Evolutionary conservation across 495 filamentous ascomycete genomes (phyloP).

Genomic region (Trichocladium antarcticum): DNA sequence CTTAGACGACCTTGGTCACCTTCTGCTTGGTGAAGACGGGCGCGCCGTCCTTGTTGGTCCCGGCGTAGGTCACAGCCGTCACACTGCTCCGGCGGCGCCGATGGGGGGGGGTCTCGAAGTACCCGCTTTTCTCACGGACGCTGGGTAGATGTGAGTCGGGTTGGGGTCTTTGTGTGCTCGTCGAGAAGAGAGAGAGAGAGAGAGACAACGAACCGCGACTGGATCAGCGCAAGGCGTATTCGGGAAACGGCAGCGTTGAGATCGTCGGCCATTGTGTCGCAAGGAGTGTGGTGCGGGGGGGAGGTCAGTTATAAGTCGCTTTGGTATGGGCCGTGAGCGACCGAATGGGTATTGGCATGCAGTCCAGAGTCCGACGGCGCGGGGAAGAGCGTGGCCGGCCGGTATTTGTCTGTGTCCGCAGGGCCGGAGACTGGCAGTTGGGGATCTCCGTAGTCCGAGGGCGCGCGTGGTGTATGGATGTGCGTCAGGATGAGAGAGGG

Average conservation of each 20-base stretch:
- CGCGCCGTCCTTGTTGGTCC: slow-evolving; percentile 18
- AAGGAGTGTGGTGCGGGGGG: neutral
- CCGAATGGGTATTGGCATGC: too few relatives aligned
- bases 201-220: slow-evolving; percentile 24
- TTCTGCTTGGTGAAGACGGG: slow-evolving; percentile 25
- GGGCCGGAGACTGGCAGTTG: slow-evolving; percentile 8
- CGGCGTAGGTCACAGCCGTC: slow-evolving; percentile 13
- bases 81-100: slow-evolving; percentile 22
- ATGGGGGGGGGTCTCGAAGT: slow-evolving; percentile 2
- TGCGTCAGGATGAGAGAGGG: too few relatives aligned
- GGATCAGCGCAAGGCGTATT: slow-evolving; percentile 26
- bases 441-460: slow-evolving; percentile 24
- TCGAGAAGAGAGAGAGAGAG: neutral
- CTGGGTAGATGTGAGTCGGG: slow-evolving; percentile 1
- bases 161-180: too few relatives aligned
- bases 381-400: too few relatives aligned
- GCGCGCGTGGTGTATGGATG: neutral
- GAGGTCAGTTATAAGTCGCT: too few relatives aligned
- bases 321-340: too few relatives aligned
- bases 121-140: slow-evolving; percentile 15
- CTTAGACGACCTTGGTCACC: slow-evolving; percentile 20
- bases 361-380: too few relatives aligned
- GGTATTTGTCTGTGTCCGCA: neutral
- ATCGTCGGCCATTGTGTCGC: slow-evolving; percentile 14
- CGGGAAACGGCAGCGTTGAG: slow-evolving; percentile 23